Evolutionary conservation across 345 rosid genomes (phyloP).

Genomic region (Syzygium aqueum): DNA sequence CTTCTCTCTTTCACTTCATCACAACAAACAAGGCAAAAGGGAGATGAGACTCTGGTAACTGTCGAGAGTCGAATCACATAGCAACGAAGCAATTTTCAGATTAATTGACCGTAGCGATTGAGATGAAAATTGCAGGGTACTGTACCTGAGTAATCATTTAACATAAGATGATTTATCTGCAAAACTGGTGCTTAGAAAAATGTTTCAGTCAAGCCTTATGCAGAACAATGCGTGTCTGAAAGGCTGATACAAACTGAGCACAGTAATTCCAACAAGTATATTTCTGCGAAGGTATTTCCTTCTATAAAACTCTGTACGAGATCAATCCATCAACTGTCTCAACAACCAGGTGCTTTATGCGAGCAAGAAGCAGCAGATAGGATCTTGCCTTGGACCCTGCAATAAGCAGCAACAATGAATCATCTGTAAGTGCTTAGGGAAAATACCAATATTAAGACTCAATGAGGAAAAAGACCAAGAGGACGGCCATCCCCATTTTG

Average conservation of each 20-base stretch:
- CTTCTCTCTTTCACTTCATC: too few species aligned
- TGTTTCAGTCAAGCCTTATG: background rate
- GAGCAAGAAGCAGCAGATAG: conserved; percentile 46
- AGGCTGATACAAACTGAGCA: background rate
- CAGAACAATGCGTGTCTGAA: background rate
- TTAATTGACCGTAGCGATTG: background rate
- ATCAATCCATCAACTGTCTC: conserved; percentile 52
- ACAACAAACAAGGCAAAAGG: background rate
- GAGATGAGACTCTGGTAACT: background rate
- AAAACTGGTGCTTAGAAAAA: background rate
- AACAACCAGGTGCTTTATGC: conserved; percentile 53
- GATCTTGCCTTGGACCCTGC: conserved; percentile 65
- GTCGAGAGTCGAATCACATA: background rate
- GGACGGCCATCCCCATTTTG: background rate
- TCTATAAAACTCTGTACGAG: conserved; percentile 35
- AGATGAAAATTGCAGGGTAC: background rate
- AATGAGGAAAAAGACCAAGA: background rate
- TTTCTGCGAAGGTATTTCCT: background rate
- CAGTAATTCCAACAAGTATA: too few species aligned
- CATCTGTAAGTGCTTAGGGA: background rate
- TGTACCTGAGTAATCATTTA: background rate
- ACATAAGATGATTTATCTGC: background rate
- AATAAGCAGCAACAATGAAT: background rate
- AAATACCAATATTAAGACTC: background rate
- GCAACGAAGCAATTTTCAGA: background rate